A percentile compares a stretch with the other conserved stretches of the same genome.
Conservation (phyloP, 805 yeast genomes). For the Candida jianshihensis region DNA sequence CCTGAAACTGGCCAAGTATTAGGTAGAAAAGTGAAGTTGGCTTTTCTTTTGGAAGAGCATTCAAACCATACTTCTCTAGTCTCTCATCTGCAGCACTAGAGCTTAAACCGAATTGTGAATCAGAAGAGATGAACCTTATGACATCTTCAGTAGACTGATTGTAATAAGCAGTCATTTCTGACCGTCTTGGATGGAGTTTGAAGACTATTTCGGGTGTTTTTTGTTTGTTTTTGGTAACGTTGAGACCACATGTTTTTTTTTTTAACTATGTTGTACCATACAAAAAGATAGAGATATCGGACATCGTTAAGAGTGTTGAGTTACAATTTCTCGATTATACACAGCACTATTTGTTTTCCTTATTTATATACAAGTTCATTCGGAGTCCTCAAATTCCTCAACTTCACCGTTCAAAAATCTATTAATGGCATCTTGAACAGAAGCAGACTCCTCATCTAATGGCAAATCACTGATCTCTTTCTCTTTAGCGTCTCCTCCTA, state of each 20-base stretch:
- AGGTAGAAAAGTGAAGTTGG: conserved; percentile 28
- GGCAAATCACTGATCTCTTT: conserved; percentile 36
- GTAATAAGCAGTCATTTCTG: conserved; percentile 7
- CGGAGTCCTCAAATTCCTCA: not conserved
- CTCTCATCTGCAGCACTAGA: conserved; percentile 9
- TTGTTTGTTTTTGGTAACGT: no score
- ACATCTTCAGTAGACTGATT: conserved; percentile 6
- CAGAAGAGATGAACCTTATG: conserved; percentile 9
- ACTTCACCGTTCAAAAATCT: conserved; percentile 40
- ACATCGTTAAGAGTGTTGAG: no score
- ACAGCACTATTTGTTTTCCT: not conserved
- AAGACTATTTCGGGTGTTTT: no score
- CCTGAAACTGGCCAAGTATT: conserved; percentile 30
- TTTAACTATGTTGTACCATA: no score
- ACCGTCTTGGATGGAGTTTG: no score
- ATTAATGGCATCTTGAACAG: conserved; percentile 48
- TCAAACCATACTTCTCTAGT: conserved; percentile 16
- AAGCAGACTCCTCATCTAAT: conserved; percentile 52
- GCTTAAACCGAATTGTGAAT: conserved; percentile 11
- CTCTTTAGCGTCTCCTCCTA: conserved; percentile 66
- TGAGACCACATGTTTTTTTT: no score
- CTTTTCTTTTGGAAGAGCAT: conserved; percentile 29
- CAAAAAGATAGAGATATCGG: no score
- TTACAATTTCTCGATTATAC: not conserved
- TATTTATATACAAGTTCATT: not conserved